Conservation (phyloP, 2,329 filamentous ascomycete genomes). For the Colletotrichum viniferum region DNA sequence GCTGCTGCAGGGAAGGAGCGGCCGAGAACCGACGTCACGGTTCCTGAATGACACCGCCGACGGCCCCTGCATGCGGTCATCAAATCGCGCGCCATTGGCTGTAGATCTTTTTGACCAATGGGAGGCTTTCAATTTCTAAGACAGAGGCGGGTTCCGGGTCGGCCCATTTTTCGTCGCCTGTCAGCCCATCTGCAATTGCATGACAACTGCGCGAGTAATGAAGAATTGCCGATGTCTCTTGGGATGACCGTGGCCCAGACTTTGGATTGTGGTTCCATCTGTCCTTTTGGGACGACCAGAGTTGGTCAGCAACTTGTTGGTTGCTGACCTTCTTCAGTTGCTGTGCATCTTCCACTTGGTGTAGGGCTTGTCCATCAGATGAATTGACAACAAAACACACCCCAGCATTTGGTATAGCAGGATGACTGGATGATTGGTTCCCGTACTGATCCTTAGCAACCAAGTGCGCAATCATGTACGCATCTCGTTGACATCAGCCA, state of each 20-base stretch:
- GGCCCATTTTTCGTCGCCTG: not conserved
- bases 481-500: not conserved
- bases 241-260: not conserved
- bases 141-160: not conserved
- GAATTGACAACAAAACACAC: not conserved
- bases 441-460: not conserved
- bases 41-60: not conserved
- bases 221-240: not conserved
- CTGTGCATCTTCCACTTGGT: too few species aligned
- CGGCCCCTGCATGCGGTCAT: conserved; percentile 6
- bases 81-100: not conserved
- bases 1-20: conserved; percentile 11
- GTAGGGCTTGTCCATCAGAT: not conserved
- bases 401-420: too few species aligned
- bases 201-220: not conserved
- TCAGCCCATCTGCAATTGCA: conserved; percentile 10
- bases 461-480: not conserved
- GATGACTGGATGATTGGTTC: not conserved
- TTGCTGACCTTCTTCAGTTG: not conserved
- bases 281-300: not conserved
- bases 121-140: not conserved
- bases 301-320: not conserved
- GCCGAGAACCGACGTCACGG: conserved; percentile 18
- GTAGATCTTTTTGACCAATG: conserved; percentile 4
- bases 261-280: not conserved